Conservation (phyloP, 164 flowering plant species). For the Aristolochia californica region DNA sequence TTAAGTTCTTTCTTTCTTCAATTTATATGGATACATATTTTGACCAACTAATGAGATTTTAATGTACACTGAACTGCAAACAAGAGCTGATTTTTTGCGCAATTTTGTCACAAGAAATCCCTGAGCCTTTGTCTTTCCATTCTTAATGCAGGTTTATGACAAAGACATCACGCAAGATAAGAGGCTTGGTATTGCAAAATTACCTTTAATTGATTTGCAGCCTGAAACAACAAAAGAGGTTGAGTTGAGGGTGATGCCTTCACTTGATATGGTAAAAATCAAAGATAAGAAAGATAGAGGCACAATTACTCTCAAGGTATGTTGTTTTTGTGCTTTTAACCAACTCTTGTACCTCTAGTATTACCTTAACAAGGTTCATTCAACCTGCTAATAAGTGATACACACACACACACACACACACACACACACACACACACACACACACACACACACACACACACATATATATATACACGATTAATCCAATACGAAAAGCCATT, state of each 20-base stretch:
- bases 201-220: slow-evolving; percentile 51
- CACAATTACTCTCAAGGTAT: slow-evolving; percentile 65
- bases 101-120: too few relatives aligned
- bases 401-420: too few relatives aligned
- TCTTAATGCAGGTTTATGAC: slow-evolving; percentile 67
- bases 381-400: too few relatives aligned
- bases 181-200: slow-evolving; percentile 67
- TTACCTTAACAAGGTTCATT: too few relatives aligned
- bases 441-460: too few relatives aligned
- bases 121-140: background rate
- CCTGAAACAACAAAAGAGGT: slow-evolving; percentile 50
- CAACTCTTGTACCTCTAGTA: background rate
- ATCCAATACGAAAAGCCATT: too few relatives aligned
- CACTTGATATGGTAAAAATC: slow-evolving; percentile 78
- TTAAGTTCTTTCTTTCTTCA: background rate
- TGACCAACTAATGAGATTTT: too few relatives aligned
- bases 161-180: slow-evolving; percentile 87
- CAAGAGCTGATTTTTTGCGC: background rate
- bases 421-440: too few relatives aligned
- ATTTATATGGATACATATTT: background rate
- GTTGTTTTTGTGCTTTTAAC: background rate
- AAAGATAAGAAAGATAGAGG: slow-evolving; percentile 96
- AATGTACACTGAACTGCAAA: background rate
- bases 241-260: slow-evolving; percentile 55
- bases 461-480: too few relatives aligned